Evolutionary conservation across 352 stramenopile genomes (phyloP).

Genomic region (Globisporangium recalcitrans): DNA sequence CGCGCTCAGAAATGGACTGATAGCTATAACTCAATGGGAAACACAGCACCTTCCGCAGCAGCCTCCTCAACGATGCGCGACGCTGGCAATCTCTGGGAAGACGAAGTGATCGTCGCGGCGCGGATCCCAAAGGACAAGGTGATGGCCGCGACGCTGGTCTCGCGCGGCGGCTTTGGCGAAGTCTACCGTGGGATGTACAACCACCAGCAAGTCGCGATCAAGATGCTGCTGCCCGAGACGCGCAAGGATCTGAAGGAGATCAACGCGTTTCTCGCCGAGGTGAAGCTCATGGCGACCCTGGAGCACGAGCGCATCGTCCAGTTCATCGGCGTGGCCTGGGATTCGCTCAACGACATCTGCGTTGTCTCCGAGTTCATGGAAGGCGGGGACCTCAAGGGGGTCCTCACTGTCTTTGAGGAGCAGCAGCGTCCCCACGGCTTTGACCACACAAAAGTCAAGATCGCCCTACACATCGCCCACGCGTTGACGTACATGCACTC

Average conservation of each 20-base stretch:
- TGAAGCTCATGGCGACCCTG: slow-evolving; percentile 51
- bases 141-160: neutral
- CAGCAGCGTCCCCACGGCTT: slow-evolving; percentile 17
- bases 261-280: slow-evolving; percentile 42
- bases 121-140: neutral
- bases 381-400: slow-evolving; percentile 35
- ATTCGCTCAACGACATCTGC: slow-evolving; percentile 32
- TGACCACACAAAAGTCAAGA: slow-evolving; percentile 26
- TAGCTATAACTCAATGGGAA: neutral
- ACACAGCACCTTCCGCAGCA: neutral
- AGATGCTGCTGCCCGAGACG: slow-evolving; percentile 45
- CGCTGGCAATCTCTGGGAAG: slow-evolving; percentile 4
- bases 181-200: slow-evolving; percentile 30
- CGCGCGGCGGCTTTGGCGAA: slow-evolving; percentile 20
- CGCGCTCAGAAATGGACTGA: neutral
- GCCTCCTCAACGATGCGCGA: neutral
- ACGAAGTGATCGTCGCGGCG: slow-evolving; percentile 2
- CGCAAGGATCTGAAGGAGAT: slow-evolving; percentile 51
- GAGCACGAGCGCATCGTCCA: slow-evolving; percentile 58
- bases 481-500: slow-evolving; percentile 51
- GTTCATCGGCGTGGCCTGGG: slow-evolving; percentile 66
- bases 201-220: slow-evolving; percentile 45
- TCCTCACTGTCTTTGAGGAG: slow-evolving; percentile 22
- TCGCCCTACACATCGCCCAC: slow-evolving; percentile 37
- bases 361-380: slow-evolving; percentile 49